A percentile compares a stretch with the other conserved stretches of the same genome.
phyloP scores from a whole-genome alignment of 306 rosid species.

The Heteromeles arbutifolia region DNA sequence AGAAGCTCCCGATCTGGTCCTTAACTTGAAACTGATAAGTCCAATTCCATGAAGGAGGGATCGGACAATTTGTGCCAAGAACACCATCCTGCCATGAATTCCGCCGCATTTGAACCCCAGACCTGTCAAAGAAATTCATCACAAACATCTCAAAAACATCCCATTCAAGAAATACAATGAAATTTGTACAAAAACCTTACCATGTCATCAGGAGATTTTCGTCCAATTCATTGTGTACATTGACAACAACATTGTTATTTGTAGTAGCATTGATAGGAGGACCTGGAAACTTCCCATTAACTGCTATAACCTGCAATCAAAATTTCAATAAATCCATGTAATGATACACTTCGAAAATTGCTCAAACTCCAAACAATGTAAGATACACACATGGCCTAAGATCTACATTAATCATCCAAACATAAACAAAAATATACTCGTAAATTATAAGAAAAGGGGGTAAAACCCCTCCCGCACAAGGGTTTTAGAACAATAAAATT shows the following conservation, averaged over 20 bases:
- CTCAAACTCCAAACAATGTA: background rate
- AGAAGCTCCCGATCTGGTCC: conserved; percentile 96
- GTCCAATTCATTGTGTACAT: conserved; percentile 64
- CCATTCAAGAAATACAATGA: background rate
- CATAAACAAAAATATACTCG: background rate
- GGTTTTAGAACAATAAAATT: background rate
- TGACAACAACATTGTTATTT: conserved; percentile 54
- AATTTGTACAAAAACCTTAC: conserved; percentile 33
- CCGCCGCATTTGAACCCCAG: conserved; percentile 79
- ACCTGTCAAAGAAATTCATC: conserved; percentile 37
- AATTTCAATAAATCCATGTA: background rate
- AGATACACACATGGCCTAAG: background rate
- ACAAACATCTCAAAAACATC: conserved; percentile 1
- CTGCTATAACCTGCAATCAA: conserved; percentile 60
- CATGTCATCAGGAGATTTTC: conserved; percentile 73
- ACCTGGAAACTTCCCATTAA: conserved; percentile 77
- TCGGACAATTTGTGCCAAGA: conserved; percentile 85
- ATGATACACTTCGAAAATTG: background rate
- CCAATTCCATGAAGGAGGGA: conserved; percentile 88
- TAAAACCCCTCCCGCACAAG: background rate
- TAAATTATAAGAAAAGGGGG: too few relatives aligned
- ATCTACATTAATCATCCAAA: background rate
- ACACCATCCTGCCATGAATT: conserved; percentile 89
- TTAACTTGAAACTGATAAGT: conserved; percentile 85
- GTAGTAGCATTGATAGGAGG: conserved; percentile 68